phyloP scores from a whole-genome alignment of 306 rosid genomes.

The Dryas octopetala region DNA sequence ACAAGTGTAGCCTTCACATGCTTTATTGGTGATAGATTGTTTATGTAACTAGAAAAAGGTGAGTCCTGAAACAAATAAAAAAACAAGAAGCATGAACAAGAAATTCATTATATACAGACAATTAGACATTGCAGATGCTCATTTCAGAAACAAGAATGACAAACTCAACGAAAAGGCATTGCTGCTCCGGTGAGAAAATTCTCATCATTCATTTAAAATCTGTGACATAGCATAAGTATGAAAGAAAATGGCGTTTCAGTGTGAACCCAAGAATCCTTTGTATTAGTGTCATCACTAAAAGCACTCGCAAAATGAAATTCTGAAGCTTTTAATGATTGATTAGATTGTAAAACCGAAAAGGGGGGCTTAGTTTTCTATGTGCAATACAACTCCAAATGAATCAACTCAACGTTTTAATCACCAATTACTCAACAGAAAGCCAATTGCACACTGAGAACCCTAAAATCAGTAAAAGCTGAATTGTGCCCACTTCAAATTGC shows the following conservation, averaged over 20 bases:
- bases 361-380: background rate
- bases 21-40: slow-evolving; percentile 49
- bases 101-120: background rate
- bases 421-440: background rate
- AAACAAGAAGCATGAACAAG: background rate
- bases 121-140: background rate
- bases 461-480: background rate
- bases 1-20: slow-evolving; percentile 33
- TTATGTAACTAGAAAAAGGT: slow-evolving; percentile 36
- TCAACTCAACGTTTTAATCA: background rate
- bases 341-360: background rate
- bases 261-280: background rate
- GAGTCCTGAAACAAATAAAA: slow-evolving; percentile 52
- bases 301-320: background rate
- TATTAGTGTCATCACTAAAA: background rate
- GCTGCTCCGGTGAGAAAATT: background rate
- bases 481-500: background rate
- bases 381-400: background rate
- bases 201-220: background rate
- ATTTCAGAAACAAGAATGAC: background rate
- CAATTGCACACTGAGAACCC: background rate
- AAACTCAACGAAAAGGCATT: background rate
- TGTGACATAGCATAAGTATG: background rate
- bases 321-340: background rate
- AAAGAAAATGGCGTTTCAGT: background rate